phyloP scores from a whole-genome alignment of 1,284 basidiomycete genomes.

The Ganoderma lingzhi region DNA sequence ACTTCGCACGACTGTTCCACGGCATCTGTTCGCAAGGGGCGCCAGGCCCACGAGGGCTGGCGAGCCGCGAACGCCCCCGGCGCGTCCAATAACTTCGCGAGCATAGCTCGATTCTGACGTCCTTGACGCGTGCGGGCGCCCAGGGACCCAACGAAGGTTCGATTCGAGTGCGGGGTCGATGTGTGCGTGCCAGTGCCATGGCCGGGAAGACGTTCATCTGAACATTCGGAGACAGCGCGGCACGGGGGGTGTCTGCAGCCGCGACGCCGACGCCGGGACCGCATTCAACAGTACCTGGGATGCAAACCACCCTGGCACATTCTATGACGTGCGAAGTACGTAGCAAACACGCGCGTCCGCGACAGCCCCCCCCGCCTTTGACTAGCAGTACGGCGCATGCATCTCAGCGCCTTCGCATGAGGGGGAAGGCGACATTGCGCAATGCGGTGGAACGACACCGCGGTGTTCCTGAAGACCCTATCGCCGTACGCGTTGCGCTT shows the following conservation, averaged over 20 bases:
- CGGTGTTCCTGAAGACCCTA: background rate
- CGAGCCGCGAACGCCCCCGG: background rate
- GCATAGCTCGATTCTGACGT: background rate
- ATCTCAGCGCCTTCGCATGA: background rate
- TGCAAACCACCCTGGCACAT: background rate
- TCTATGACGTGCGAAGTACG: slow-evolving; percentile 15
- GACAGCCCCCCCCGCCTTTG: background rate
- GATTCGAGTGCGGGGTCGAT: background rate
- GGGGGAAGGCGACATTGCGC: background rate
- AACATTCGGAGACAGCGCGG: slow-evolving; percentile 22
- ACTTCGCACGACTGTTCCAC: background rate
- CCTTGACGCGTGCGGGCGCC: background rate
- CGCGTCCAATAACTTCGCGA: slow-evolving; percentile 6
- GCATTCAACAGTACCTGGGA: background rate
- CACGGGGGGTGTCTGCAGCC: background rate
- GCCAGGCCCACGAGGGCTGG: slow-evolving; percentile 2
- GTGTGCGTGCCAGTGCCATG: background rate
- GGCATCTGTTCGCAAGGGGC: background rate
- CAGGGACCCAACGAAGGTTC: background rate
- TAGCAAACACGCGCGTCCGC: slow-evolving; percentile 1
- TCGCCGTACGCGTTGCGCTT: background rate
- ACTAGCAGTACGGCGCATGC: background rate
- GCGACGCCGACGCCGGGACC: slow-evolving; percentile 4
- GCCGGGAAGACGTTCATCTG: slow-evolving; percentile 5
- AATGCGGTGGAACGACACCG: background rate